Conservation (phyloP, 805 yeast species). For the Candida montana region DNA sequence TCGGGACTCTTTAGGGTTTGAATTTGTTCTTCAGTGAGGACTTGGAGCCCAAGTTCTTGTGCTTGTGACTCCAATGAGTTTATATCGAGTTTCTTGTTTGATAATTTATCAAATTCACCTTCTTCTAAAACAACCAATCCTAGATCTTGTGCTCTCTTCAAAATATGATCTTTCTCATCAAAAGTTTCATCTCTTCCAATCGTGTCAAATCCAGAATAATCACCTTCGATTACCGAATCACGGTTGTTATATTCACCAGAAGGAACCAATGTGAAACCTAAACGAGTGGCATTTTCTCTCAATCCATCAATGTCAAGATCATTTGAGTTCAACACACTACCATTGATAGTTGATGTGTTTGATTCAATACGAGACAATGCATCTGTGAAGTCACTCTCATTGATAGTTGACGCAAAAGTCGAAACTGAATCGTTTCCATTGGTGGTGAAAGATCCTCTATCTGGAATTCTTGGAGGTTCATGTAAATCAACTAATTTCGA, state of each 20-base stretch:
- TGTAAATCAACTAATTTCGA: slow-evolving; percentile 29
- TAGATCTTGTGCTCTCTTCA: slow-evolving; percentile 12
- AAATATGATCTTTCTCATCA: slow-evolving; percentile 8
- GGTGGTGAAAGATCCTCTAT: slow-evolving; percentile 10
- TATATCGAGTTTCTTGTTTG: not conserved
- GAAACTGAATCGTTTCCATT: slow-evolving; percentile 17
- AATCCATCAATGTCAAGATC: slow-evolving; percentile 15
- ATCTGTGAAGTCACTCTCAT: slow-evolving; percentile 27
- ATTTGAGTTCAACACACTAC: not conserved
- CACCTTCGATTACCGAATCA: slow-evolving; percentile 8
- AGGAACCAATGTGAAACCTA: slow-evolving; percentile 17
- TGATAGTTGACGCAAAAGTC: slow-evolving; percentile 22
- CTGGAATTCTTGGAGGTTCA: not conserved
- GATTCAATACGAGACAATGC: slow-evolving; percentile 25
- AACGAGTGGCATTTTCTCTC: slow-evolving; percentile 14
- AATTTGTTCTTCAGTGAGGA: slow-evolving; percentile 21
- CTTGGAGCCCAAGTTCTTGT: slow-evolving; percentile 13
- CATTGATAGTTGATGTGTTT: slow-evolving; percentile 22
- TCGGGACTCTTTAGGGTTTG: slow-evolving; percentile 8
- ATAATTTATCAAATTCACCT: slow-evolving; percentile 17
- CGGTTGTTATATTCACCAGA: slow-evolving; percentile 2
- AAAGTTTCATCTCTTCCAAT: slow-evolving; percentile 6
- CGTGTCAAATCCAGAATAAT: slow-evolving; percentile 13
- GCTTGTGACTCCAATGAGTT: slow-evolving; percentile 10
- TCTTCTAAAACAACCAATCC: slow-evolving; percentile 26